phyloP scores from a whole-genome alignment of 1,139 yeast species.

The Pichia inconspicua region DNA sequence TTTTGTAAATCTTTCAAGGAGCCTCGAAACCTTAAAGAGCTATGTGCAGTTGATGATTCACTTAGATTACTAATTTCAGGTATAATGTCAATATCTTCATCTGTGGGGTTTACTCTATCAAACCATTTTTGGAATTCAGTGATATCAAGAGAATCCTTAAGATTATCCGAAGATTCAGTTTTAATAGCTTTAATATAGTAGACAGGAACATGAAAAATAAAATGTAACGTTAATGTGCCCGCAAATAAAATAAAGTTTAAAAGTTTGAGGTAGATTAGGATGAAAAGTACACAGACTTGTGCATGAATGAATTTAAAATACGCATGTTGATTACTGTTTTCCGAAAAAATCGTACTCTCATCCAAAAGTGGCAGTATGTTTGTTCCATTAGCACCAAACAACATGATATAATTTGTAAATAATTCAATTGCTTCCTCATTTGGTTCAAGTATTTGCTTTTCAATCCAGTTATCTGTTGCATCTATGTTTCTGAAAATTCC shows the following conservation, averaged over 20 bases:
- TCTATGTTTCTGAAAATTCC: neutral
- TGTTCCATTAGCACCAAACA: slow-evolving; percentile 22
- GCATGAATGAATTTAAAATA: slow-evolving; percentile 13
- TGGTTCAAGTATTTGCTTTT: slow-evolving; percentile 1
- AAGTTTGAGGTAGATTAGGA: slow-evolving; percentile 15
- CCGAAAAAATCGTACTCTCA: neutral
- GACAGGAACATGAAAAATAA: slow-evolving; percentile 8
- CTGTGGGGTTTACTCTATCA: neutral
- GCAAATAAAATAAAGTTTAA: slow-evolving; percentile 15
- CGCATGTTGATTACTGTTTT: slow-evolving; percentile 5
- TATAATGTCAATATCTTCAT: neutral
- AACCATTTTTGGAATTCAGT: slow-evolving; percentile 4
- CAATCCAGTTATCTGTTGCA: slow-evolving; percentile 2
- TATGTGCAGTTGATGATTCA: neutral
- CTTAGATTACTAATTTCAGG: neutral
- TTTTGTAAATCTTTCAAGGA: neutral
- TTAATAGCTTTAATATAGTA: slow-evolving; percentile 2
- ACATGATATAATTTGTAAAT: slow-evolving; percentile 21
- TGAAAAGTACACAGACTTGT: slow-evolving; percentile 12
- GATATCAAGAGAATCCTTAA: neutral
- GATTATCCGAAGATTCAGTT: neutral
- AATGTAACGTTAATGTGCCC: slow-evolving; percentile 1
- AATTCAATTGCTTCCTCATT: slow-evolving; percentile 15
- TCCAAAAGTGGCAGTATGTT: neutral
- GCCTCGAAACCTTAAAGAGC: neutral